Evolutionary conservation across 768 basidiomycete genomes (phyloP), one percentile per base, ranked within the genome.

Genomic region (Phaeotremella fagi): DNA sequence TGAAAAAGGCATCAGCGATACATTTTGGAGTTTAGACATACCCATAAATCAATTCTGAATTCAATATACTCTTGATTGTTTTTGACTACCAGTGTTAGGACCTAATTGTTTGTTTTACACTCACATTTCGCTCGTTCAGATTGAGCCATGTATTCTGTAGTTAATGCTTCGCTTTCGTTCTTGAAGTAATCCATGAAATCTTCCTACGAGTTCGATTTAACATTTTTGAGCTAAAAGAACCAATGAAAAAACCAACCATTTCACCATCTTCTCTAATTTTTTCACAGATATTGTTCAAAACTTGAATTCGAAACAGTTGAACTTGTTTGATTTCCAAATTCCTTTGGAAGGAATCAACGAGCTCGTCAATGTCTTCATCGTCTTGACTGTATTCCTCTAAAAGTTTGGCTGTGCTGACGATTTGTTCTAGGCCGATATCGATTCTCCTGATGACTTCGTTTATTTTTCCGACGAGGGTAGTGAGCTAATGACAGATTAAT

Each of bases 11-110:
- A 3, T 22, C 23, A 20, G 5, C 11, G 20, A 18, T 23, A 25
- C 5, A 4, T 49, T 16, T 2, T 29, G 29, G 18, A 25, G 11
- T 12, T n/a, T n/a, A 4, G 6, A 54, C 60, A 27, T 29, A 67
- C 68, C 68, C 68, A 70, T 4, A 70, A 20, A 2, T 27, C 54
- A 15, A 18, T 20, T 2, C 63, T 50, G 54, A 70, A 70, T 4
- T 52, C 48, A 4, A 23, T 24, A 41, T 65, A 70, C 0, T 52
- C 54, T 14, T 60, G 50, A 25, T 53, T 29, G 16, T 50, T 44
- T 33, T 52, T 55, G 52, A 67, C 68, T 70, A 52, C 16, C 16
- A 33, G 31, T 33, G 7, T 7, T 7, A 33, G 7, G 31, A 33
- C 31, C 31, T 7, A 33, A 16, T 16, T 7, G 9, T 7, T 33